Percentiles rank a stretch among this genome's conserved stretches.
phyloP scores from a whole-genome alignment of 495 filamentous ascomycete species.

The Lasiosphaeria ovina region DNA sequence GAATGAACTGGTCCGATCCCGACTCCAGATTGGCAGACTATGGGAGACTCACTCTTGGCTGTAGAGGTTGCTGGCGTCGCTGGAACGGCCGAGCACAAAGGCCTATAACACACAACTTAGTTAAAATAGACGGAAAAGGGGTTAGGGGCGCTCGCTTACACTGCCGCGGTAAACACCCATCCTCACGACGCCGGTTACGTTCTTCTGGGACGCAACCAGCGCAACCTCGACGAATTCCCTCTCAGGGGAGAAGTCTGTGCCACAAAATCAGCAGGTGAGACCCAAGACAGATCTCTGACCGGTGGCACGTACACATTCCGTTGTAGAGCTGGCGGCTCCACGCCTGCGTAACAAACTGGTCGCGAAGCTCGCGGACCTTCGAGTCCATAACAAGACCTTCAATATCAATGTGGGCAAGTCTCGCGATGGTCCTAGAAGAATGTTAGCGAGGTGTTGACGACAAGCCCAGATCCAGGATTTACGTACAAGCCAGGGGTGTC shows the following conservation, averaged over 20 bases:
- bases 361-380: conserved; percentile 79
- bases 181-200: conserved; percentile 66
- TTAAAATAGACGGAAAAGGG: conserved; percentile 13
- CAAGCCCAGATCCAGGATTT: not conserved
- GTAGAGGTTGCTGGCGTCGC: conserved; percentile 83
- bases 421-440: conserved; percentile 61
- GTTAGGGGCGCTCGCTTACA: not conserved
- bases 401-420: conserved; percentile 75
- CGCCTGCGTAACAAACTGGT: conserved; percentile 75
- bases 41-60: conserved; percentile 45
- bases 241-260: conserved; percentile 80
- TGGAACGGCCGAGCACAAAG: conserved; percentile 71
- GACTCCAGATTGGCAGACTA: too few relatives aligned
- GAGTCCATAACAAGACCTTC: conserved; percentile 84
- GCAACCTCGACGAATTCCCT: conserved; percentile 65
- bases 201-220: conserved; percentile 63
- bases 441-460: conserved; percentile 32
- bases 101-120: conserved; percentile 25
- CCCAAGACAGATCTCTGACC: conserved; percentile 49
- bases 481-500: conserved; percentile 57
- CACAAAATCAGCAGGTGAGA: conserved; percentile 51
- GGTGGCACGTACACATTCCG: conserved; percentile 77
- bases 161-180: conserved; percentile 75
- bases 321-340: conserved; percentile 61
- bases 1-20: too few relatives aligned